These are phyloP conservation scores for Vigna unguiculata DNA, from an alignment of 306 rosid genomes.

Conservation along the genomic window DNA sequence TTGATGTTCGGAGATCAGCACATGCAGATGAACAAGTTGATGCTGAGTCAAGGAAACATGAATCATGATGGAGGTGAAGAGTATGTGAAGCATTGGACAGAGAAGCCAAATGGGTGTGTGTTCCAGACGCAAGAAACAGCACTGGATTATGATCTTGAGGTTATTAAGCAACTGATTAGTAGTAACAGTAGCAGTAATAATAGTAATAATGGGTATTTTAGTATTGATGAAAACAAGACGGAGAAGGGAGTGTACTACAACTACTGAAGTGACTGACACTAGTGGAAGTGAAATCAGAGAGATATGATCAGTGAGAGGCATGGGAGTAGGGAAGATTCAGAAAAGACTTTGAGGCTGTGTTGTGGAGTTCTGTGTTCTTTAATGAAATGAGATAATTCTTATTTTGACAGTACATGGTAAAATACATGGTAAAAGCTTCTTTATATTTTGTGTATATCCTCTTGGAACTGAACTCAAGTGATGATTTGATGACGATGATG, in stretches of 20 bases:
- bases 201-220: slow-evolving; percentile 44
- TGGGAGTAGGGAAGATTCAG: slow-evolving; percentile 56
- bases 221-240: slow-evolving; percentile 64
- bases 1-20: slow-evolving; percentile 43
- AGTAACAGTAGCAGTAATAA: slow-evolving; percentile 15
- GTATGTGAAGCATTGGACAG: slow-evolving; percentile 48
- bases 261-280: slow-evolving; percentile 55
- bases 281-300: slow-evolving; percentile 69
- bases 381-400: slow-evolving; percentile 48
- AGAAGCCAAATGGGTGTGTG: slow-evolving; percentile 44
- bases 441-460: slow-evolving; percentile 52
- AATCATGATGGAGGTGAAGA: slow-evolving; percentile 20
- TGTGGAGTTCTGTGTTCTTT: slow-evolving; percentile 54
- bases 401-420: slow-evolving; percentile 66
- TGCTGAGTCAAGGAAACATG: slow-evolving; percentile 41
- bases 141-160: slow-evolving; percentile 60
- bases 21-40: slow-evolving; percentile 37
- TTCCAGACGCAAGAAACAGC: slow-evolving; percentile 49
- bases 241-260: slow-evolving; percentile 51
- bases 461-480: slow-evolving; percentile 31
- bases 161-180: slow-evolving; percentile 59
- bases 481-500: slow-evolving; percentile 46
- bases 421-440: slow-evolving; percentile 43
- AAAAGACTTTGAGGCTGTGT: slow-evolving; percentile 43
- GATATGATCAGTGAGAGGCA: slow-evolving; percentile 70